Evolutionary conservation across 495 filamentous ascomycete genomes (phyloP).

Genomic region (Cercophora samala): DNA sequence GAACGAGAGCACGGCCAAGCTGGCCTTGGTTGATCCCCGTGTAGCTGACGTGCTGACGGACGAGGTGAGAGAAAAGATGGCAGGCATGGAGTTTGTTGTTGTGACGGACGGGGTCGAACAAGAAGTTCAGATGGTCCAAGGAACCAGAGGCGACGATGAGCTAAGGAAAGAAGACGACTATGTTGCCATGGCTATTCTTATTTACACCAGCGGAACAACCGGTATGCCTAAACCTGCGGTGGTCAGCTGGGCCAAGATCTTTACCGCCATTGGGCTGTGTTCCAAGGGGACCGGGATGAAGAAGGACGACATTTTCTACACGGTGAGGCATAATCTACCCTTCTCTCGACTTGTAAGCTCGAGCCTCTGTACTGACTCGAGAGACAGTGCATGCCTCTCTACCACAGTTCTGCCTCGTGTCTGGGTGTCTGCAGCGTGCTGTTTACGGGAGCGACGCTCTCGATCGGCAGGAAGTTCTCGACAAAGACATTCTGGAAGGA

Average conservation of each 20-base stretch:
- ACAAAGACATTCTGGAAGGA: conserved; percentile 80
- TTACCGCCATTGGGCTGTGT: conserved; percentile 52
- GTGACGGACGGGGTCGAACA: conserved; percentile 57
- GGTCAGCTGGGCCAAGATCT: conserved; percentile 69
- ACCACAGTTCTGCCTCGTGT: conserved; percentile 77
- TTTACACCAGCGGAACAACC: conserved; percentile 86
- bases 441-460: conserved; percentile 56
- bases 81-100: conserved; percentile 55
- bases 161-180: conserved; percentile 51
- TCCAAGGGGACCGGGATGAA: conserved; percentile 53
- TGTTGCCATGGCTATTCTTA: conserved; percentile 66
- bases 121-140: conserved; percentile 50
- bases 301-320: conserved; percentile 69
- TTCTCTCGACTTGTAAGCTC: not conserved
- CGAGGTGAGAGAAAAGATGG: conserved; percentile 38
- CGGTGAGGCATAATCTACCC: conserved; percentile 48
- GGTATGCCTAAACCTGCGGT: conserved; percentile 89
- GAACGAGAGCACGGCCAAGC: conserved; percentile 78
- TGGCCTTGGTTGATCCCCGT: conserved; percentile 78
- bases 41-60: conserved; percentile 47
- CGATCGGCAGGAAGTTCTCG: conserved; percentile 76
- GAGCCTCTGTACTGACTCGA: not conserved
- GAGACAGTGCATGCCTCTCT: conserved; percentile 81
- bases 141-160: conserved; percentile 58
- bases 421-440: conserved; percentile 63